phyloP scores from a whole-genome alignment of 2,329 filamentous ascomycete species.

The Talaromyces verruculosus region DNA sequence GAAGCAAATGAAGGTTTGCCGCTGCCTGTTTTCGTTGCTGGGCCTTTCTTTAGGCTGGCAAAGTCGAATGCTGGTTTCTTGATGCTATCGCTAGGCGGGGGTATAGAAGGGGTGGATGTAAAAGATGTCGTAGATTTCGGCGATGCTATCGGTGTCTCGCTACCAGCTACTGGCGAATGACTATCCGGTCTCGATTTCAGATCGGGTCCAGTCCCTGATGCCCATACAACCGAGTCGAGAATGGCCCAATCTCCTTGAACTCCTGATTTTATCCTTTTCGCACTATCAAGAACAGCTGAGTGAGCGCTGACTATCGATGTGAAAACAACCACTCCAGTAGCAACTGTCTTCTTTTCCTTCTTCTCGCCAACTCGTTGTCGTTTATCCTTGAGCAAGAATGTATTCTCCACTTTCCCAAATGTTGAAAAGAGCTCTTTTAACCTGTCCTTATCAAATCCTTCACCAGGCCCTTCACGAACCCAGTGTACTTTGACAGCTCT shows the following conservation, averaged over 20 bases:
- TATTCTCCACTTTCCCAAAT: slow-evolving; percentile 59
- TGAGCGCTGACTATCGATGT: slow-evolving; percentile 59
- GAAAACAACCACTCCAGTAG: slow-evolving; percentile 58
- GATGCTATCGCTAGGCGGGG: slow-evolving; percentile 21
- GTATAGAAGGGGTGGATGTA: slow-evolving; percentile 24
- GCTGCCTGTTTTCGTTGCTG: slow-evolving; percentile 23
- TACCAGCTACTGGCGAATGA: background rate
- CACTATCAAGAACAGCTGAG: slow-evolving; percentile 55
- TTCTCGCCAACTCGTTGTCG: slow-evolving; percentile 51
- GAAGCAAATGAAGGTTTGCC: slow-evolving; percentile 20
- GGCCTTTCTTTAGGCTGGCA: slow-evolving; percentile 32
- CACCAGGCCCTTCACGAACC: slow-evolving; percentile 48
- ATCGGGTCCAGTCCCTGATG: slow-evolving; percentile 54
- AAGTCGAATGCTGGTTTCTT: slow-evolving; percentile 34
- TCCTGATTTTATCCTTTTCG: slow-evolving; percentile 32
- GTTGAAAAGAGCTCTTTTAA: slow-evolving; percentile 50
- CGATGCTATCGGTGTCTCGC: background rate
- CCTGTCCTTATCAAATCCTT: slow-evolving; percentile 50
- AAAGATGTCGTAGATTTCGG: slow-evolving; percentile 9
- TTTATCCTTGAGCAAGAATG: slow-evolving; percentile 58
- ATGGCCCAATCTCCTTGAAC: slow-evolving; percentile 46
- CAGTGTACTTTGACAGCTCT: slow-evolving; percentile 60
- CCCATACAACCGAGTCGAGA: slow-evolving; percentile 58
- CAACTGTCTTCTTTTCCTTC: slow-evolving; percentile 53
- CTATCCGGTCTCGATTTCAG: slow-evolving; percentile 27